A percentile compares a stretch with the other conserved stretches of the same genome.
Conservation (phyloP, 257 asterid species). For the Schizonepeta tenuifolia region DNA sequence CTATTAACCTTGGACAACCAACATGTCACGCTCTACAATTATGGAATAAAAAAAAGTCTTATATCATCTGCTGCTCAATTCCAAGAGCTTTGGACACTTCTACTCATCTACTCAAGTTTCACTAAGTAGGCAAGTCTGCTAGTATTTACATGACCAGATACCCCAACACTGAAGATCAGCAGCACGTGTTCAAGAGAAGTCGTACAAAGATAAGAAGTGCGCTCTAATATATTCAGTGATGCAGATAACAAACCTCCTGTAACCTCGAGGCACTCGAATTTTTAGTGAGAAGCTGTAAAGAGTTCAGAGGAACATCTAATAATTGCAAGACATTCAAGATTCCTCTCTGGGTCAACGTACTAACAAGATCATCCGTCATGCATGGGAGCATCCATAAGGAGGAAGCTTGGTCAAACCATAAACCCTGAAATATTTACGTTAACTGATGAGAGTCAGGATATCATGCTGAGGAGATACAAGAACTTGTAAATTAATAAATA, state of each 20-base stretch:
- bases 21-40: background rate
- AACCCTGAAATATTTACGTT: constrained; percentile 55
- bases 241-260: constrained; percentile 64
- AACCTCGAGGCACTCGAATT: constrained; percentile 59
- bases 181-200: constrained; percentile 9
- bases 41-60: background rate
- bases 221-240: constrained; percentile 23
- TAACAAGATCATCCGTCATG: constrained; percentile 77
- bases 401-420: constrained; percentile 73
- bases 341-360: constrained; percentile 61
- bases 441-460: background rate
- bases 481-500: background rate
- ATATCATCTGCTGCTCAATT: background rate
- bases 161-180: constrained; percentile 13
- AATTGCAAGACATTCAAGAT: constrained; percentile 69
- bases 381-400: constrained; percentile 88
- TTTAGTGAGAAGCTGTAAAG: constrained; percentile 51
- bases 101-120: background rate
- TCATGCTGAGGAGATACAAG: background rate
- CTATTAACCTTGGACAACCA: background rate
- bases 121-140: background rate
- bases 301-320: constrained; percentile 53
- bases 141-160: background rate
- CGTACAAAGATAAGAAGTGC: constrained; percentile 6
- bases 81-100: background rate